Conservation (phyloP, 169 alveolate species). For the Plasmodium yoelii region DNA sequence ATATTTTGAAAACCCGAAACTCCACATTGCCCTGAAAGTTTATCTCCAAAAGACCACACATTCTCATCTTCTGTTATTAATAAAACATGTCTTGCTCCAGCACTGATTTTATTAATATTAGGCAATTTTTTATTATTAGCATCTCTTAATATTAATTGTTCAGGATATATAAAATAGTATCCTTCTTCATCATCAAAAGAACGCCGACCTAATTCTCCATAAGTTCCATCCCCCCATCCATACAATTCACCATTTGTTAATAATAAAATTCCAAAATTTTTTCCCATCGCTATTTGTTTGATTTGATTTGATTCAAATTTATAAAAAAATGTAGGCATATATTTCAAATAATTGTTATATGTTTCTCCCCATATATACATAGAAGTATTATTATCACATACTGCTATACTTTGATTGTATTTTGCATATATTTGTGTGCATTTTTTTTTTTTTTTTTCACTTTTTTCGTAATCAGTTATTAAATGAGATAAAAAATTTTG, state of each 20-base stretch:
- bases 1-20: conserved; percentile 82
- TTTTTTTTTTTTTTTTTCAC: conserved; percentile 60
- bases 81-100: conserved; percentile 88
- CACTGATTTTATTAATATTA: conserved; percentile 80
- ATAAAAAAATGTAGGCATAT: conserved; percentile 80
- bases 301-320: conserved; percentile 77
- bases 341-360: conserved; percentile 80
- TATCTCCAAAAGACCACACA: conserved; percentile 87
- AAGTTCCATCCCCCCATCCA: conserved; percentile 88
- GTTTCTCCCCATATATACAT: conserved; percentile 85
- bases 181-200: conserved; percentile 66
- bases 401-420: conserved; percentile 82
- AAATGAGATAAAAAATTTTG: conserved; percentile 45
- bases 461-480: conserved; percentile 63
- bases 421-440: conserved; percentile 77
- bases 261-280: conserved; percentile 80
- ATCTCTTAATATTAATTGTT: conserved; percentile 77
- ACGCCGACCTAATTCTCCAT: conserved; percentile 80
- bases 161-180: conserved; percentile 74
- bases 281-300: conserved; percentile 84
- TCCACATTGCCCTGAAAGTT: conserved; percentile 90
- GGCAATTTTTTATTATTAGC: conserved; percentile 66
- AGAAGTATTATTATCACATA: conserved; percentile 77
- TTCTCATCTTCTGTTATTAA: conserved; percentile 83
- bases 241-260: conserved; percentile 79